Evolutionary conservation across 1,284 basidiomycete species (phyloP), one percentile per base, ranked within the genome.

Genomic region (Hypsizygus ulmarius): DNA sequence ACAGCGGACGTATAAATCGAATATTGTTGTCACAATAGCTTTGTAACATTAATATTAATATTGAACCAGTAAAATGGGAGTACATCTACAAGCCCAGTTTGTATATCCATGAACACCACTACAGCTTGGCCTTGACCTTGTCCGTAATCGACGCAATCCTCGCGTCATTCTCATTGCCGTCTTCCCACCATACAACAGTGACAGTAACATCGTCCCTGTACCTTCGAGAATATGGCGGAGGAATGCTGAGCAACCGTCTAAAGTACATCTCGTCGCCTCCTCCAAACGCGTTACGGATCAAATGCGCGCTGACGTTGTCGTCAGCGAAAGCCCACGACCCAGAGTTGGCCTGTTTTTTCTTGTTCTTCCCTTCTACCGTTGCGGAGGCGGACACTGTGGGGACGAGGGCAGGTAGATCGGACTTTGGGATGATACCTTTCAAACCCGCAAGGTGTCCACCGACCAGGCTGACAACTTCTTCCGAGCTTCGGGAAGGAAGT

Each of bases 201-300:
- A 93, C 90, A 1, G 91, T 94, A 29, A 91, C 79, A 68, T 97
- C 94, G 62, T 97, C 93, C 45, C 93, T 76, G 64, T 86, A 87
- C 59, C 85, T 79, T 63, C 92, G 79, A 47, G 87, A 82, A 54
- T 82, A 70, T 27, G 93, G 90, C 4, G 90, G 78, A 16, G 92
- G 91, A 49, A 99, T 91, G 63, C 92, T 95, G 60, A 98, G 70
- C 54, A 90, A 61, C 62, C 80, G 80, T 16, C 83, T 79, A 47
- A 97, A 74, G 45, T 72, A 69, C 49, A 70, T 70, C 51, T 80
- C 75, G 62, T 97, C 84, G 0, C 82, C 93, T 14, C 95, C 94
- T 21, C 91, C 95, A 50, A 98, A 82, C 10, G 93, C 92, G 62
- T 99, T 99, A 54, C 96, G 78, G 53, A 98, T 93, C 30, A 99